Base-by-base conservation (phyloP, 441 rosid genomes). In the Erodium trifolium region DNA sequence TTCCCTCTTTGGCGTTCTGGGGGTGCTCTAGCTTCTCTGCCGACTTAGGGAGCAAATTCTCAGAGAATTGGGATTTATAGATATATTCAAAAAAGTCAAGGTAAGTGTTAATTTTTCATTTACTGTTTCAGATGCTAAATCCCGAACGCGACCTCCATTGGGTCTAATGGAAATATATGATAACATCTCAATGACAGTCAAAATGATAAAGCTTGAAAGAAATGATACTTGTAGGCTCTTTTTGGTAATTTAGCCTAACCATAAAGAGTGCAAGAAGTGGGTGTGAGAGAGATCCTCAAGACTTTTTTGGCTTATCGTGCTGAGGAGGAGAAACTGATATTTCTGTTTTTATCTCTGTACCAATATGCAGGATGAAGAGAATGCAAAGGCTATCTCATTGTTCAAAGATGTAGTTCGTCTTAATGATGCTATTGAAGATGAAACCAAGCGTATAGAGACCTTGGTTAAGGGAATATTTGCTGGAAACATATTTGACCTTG, bases 81-180 rank as follows among this genome's bases (percentile, higher is more conserved):
- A 94, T 81, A 94, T 94, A 78, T 94, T 92, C 84, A 94, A 94
- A 83, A 88, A 84, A 86, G 96, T 94, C 57, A 94, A 94, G 95
- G 99, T 88, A 55, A 74, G 83, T 70, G 8, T 71, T 66, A 27
- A 19, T 14, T 18, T 72, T 55, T 16, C n/a, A 27, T 35, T 3
- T 35, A 35, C 5, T 35, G 39, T 35, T 35, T 35, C 39, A 35
- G 39, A 35, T 35, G 39, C 39, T 35, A 35, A 35, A 35, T 35
- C 3, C 39, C 39, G 39, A 35, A 35, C 3, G 4, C 3, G 39
- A 1, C 39, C 39, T 35, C 39, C 39, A 35, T 5, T 35, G 39
- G 39, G 39, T 35, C 39, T 35, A 35, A 35, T 35, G 39, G 39
- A 35, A 0, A 5, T 5, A 35, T 35, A 35, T 35, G 4, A 5